phyloP scores from a whole-genome alignment of 768 basidiomycete genomes.

The Russula dissimulans region DNA sequence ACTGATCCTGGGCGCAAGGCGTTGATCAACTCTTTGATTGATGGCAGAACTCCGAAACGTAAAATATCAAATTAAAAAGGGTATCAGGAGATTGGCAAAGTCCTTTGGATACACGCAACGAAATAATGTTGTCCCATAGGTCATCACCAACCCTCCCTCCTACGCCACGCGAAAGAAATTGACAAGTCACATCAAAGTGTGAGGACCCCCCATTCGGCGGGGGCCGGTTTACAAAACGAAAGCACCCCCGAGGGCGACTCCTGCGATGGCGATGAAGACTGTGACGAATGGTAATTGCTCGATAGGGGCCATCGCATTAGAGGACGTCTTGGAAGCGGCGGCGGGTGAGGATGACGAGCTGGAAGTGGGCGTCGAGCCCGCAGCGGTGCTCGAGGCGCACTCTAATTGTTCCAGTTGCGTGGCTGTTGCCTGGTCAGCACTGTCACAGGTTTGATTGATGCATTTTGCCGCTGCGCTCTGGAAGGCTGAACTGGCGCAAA shows the following conservation, averaged over 20 bases:
- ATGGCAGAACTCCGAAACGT: too few species aligned
- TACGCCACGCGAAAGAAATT: not conserved
- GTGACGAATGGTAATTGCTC: conserved; percentile 3
- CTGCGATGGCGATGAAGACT: not conserved
- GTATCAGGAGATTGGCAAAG: not conserved
- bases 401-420: conserved; percentile 24
- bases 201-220: not conserved
- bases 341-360: too few species aligned
- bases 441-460: conserved; percentile 29
- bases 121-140: not conserved
- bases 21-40: too few species aligned
- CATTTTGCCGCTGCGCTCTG: conserved; percentile 28
- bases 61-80: not conserved
- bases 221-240: not conserved
- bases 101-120: not conserved
- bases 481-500: conserved; percentile 33
- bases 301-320: not conserved
- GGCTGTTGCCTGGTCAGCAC: conserved; percentile 27
- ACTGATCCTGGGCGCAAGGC: too few species aligned
- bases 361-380: too few species aligned
- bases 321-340: too few species aligned
- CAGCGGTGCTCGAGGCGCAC: conserved; percentile 25
- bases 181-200: not conserved
- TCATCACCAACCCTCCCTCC: too few species aligned
- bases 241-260: conserved; percentile 4